Evolutionary conservation across 176 grass and related monocot genomes (phyloP), one percentile per base, ranked within the genome.

Genomic region (Puya raimondii): DNA sequence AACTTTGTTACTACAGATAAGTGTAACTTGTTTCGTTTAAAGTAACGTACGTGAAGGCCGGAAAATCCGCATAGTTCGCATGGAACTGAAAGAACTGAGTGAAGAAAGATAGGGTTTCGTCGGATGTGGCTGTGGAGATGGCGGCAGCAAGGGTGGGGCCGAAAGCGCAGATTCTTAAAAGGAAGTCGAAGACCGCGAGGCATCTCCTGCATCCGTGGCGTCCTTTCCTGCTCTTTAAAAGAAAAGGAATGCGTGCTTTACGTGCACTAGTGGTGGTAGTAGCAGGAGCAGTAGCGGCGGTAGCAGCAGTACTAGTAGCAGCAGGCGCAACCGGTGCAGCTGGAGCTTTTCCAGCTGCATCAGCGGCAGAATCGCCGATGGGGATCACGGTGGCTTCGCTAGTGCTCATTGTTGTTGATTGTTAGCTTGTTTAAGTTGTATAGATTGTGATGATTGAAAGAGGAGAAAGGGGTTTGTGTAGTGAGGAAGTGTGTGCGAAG

Each of bases 71-170:
- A 76, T 77, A 96, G 54, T 87, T 70, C 11, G 88, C 88, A 14
- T 74, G 88, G 70, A 96, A 96, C 83, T 96, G 86, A 76, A 89
- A 87, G 72, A 69, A 76, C 66, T 87, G 57, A n/a, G 92, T 96
- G 92, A 91, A 89, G 58, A 96, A 83, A 33, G 85, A 84, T 1
- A 91, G 81, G 4, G 70, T 80, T 83, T 92, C 86, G 51, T 87
- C 58, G 21, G 88, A 74, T 3, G 88, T 96, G 20, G 76, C 92
- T 33, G 79, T 89, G 25, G 88, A 33, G 51, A 96, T 85, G 79
- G 86, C 85, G 0, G 88, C 92, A 2, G 88, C 88, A 15, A 96
- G 83, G 51, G 83, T 85, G 1, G 88, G 26, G 0, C 80, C 92
- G 4, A 96, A 76, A 9, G 80, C 92, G 2, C 67, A 72, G 25